These are phyloP conservation scores for Theobroma cacao DNA, from an alignment of 345 rosid genomes.

Conservation along the genomic window DNA sequence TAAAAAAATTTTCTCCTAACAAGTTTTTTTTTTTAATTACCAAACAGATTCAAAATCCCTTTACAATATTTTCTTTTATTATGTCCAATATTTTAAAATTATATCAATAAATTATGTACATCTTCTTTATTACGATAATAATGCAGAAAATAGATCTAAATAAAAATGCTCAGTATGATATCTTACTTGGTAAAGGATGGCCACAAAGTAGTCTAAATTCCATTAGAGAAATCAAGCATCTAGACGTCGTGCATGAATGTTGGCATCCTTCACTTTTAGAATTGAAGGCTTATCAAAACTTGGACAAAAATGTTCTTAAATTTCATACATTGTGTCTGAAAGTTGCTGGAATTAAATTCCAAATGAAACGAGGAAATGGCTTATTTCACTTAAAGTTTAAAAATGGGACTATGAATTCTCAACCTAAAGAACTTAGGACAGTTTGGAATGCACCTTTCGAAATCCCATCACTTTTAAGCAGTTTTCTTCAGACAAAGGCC, in stretches of 20 bases:
- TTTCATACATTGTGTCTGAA: neutral
- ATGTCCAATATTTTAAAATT: too few species aligned
- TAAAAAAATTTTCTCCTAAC: too few species aligned
- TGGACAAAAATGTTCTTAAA: neutral
- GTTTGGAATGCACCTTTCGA: neutral
- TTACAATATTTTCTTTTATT: too few species aligned
- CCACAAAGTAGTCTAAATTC: neutral
- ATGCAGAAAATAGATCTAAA: too few species aligned
- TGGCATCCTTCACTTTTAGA: neutral
- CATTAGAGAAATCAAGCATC: neutral
- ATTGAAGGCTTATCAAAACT: neutral
- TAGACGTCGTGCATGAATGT: neutral
- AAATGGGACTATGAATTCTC: conserved; percentile 8
- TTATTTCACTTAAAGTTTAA: conserved; percentile 19
- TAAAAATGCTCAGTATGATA: conserved; percentile 3
- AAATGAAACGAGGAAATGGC: neutral
- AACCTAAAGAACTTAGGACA: neutral
- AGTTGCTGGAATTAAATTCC: conserved; percentile 25
- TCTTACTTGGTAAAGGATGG: neutral
- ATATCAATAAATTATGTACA: too few species aligned
- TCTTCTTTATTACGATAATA: too few species aligned
- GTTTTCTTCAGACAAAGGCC: neutral
- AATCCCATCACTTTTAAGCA: too few species aligned
- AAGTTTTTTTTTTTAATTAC: too few species aligned
- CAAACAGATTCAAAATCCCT: too few species aligned